phyloP scores from a whole-genome alignment of 1,284 basidiomycete species.

The Marasmius oreades region DNA sequence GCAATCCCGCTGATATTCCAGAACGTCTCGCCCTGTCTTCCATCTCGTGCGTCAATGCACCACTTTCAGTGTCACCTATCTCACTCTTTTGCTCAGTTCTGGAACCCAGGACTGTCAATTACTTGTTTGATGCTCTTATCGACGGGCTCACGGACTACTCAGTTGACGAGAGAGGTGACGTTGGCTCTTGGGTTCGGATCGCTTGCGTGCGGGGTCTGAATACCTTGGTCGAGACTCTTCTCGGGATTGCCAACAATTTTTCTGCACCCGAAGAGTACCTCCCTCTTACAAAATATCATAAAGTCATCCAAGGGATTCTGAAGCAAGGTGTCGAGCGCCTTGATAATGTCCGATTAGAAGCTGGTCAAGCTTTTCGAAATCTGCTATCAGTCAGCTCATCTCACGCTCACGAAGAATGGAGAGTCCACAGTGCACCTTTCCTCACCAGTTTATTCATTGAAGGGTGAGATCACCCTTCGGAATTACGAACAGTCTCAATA shows the following conservation, averaged over 20 bases:
- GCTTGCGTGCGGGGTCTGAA: conserved; percentile 65
- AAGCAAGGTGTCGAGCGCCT: conserved; percentile 92
- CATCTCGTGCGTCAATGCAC: conserved; percentile 39
- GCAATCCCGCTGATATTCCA: conserved; percentile 60
- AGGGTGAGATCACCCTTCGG: conserved; percentile 37
- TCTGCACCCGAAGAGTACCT: conserved; percentile 52
- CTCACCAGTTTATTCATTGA: conserved; percentile 49
- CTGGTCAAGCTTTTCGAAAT: conserved; percentile 60
- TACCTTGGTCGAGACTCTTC: conserved; percentile 43
- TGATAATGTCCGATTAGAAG: conserved; percentile 83
- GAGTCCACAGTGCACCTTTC: conserved; percentile 39
- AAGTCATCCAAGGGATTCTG: conserved; percentile 64
- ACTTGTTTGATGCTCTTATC: conserved; percentile 52
- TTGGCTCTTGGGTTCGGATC: conserved; percentile 96
- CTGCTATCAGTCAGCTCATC: conserved; percentile 41
- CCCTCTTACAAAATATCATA: conserved; percentile 53
- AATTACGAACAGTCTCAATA: background rate
- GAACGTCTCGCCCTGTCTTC: conserved; percentile 40
- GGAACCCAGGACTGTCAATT: conserved; percentile 36
- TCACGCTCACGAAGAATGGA: conserved; percentile 42
- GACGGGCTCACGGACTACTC: conserved; percentile 86
- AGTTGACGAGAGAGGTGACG: conserved; percentile 92
- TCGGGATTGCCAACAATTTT: conserved; percentile 38
- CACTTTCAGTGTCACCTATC: conserved; percentile 8
- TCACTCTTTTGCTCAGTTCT: conserved; percentile 40